These are phyloP conservation scores for Sarocladium brachiariae DNA, from an alignment of 2,329 filamentous ascomycete species.

Conservation along the genomic window DNA sequence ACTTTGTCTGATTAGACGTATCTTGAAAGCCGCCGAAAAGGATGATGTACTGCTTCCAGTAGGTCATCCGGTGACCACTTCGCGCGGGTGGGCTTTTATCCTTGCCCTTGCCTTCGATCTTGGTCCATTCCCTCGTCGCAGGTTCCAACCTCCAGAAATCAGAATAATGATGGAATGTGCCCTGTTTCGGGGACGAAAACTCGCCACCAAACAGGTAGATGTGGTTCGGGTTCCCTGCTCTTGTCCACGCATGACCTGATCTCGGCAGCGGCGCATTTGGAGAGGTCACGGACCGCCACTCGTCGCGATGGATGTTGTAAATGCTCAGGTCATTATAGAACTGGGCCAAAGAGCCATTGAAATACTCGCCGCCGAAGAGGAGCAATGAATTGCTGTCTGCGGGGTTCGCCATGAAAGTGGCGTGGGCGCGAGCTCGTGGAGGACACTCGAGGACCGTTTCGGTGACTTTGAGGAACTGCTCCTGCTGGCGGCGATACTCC, in stretches of 20 bases:
- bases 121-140: constrained; percentile 78
- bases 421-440: constrained; percentile 71
- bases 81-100: constrained; percentile 76
- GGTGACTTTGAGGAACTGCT: constrained; percentile 88
- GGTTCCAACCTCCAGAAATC: constrained; percentile 96
- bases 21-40: constrained; percentile 97
- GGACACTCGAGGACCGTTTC: constrained; percentile 66
- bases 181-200: constrained; percentile 94
- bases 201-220: constrained; percentile 95
- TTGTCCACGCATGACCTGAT: constrained; percentile 90
- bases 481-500: constrained; percentile 87
- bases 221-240: constrained; percentile 74
- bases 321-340: constrained; percentile 62
- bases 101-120: constrained; percentile 71
- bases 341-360: constrained; percentile 79
- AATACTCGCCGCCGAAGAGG: constrained; percentile 92
- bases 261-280: constrained; percentile 88
- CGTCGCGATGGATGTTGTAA: constrained; percentile 73
- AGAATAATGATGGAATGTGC: constrained; percentile 98
- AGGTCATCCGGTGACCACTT: constrained; percentile 92
- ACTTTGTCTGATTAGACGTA: constrained; percentile 90
- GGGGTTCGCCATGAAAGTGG: constrained; percentile 78
- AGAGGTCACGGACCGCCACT: constrained; percentile 85
- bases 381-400: constrained; percentile 82
- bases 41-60: constrained; percentile 94